Conservation (phyloP, 2,329 filamentous ascomycete species). For the Fusarium odoratissimum region DNA sequence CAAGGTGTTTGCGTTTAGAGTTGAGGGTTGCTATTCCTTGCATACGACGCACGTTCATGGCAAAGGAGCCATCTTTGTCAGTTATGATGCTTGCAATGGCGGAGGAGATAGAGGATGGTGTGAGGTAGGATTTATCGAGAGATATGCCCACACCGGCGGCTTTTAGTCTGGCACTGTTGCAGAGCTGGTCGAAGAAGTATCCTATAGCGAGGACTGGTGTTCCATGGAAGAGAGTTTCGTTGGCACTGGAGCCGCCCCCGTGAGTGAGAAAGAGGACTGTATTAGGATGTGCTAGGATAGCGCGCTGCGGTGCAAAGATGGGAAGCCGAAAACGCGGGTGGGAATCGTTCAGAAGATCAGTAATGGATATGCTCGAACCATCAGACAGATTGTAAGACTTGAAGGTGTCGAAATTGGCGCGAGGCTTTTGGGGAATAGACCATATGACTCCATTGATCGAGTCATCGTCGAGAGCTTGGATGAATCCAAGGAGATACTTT, state of each 20-base stretch:
- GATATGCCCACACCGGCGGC: constrained; percentile 50
- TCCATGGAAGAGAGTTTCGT: constrained; percentile 56
- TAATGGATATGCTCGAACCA: constrained; percentile 11
- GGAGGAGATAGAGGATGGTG: constrained; percentile 45
- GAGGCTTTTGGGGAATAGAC: constrained; percentile 46
- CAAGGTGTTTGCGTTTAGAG: constrained; percentile 52
- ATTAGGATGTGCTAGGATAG: constrained; percentile 51
- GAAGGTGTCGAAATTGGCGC: constrained; percentile 37
- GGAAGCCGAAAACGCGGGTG: constrained; percentile 49
- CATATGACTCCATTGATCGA: constrained; percentile 56
- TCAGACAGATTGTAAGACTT: constrained; percentile 24
- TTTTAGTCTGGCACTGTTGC: constrained; percentile 51
- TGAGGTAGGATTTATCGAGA: constrained; percentile 54
- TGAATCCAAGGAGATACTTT: constrained; percentile 50
- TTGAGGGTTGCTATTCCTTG: constrained; percentile 53
- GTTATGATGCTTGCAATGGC: constrained; percentile 45
- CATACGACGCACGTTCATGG: constrained; percentile 52
- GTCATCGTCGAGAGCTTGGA: constrained; percentile 38
- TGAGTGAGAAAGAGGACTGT: constrained; percentile 55
- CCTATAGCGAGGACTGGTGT: constrained; percentile 51
- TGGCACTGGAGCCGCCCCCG: constrained; percentile 55
- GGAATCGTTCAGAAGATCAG: constrained; percentile 44
- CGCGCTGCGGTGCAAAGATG: constrained; percentile 55
- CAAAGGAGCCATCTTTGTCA: constrained; percentile 47
- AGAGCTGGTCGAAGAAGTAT: constrained; percentile 57